Evolutionary conservation across 768 basidiomycete genomes (phyloP).

Genomic region (Crassisporium funariophilum): DNA sequence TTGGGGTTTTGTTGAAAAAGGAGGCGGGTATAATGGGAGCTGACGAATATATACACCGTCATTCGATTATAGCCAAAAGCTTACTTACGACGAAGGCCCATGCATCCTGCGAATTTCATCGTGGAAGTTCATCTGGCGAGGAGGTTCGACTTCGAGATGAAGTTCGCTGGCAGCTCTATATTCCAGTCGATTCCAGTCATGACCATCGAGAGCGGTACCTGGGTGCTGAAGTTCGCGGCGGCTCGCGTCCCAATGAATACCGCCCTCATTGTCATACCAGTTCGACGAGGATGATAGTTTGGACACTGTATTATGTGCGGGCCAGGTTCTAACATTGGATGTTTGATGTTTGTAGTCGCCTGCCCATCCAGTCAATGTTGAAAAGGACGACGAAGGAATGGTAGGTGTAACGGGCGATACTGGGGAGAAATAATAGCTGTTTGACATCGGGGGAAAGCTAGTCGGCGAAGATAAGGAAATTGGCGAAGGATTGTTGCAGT

Average conservation of each 20-base stretch:
- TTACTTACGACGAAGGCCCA: slow-evolving; percentile 1
- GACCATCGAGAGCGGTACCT: slow-evolving; percentile 12
- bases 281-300: slow-evolving; percentile 7
- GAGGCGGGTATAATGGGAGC: no score
- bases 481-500: slow-evolving; percentile 16
- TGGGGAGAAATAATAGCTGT: slow-evolving; percentile 13
- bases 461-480: slow-evolving; percentile 20
- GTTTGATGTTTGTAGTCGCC: slow-evolving; percentile 29
- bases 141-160: slow-evolving; percentile 16
- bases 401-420: slow-evolving; percentile 12
- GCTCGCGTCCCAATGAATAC: slow-evolving; percentile 12
- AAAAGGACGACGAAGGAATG: slow-evolving; percentile 33
- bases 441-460: slow-evolving; percentile 16
- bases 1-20: no score
- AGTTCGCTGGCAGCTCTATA: slow-evolving; percentile 20
- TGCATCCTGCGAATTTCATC: slow-evolving; percentile 22
- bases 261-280: slow-evolving; percentile 18
- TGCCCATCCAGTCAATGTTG: slow-evolving; percentile 41
- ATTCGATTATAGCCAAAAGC: no score
- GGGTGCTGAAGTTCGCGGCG: slow-evolving; percentile 18
- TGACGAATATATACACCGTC: no score
- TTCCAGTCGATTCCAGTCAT: slow-evolving; percentile 27
- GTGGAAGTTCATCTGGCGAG: slow-evolving; percentile 20
- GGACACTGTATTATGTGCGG: slow-evolving; percentile 1
- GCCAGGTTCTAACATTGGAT: not conserved